A percentile compares a stretch with the other conserved stretches of the same genome.
These are phyloP conservation scores for Withania somnifera DNA, from an alignment of 305 asterid genomes.

Conservation along the genomic window DNA sequence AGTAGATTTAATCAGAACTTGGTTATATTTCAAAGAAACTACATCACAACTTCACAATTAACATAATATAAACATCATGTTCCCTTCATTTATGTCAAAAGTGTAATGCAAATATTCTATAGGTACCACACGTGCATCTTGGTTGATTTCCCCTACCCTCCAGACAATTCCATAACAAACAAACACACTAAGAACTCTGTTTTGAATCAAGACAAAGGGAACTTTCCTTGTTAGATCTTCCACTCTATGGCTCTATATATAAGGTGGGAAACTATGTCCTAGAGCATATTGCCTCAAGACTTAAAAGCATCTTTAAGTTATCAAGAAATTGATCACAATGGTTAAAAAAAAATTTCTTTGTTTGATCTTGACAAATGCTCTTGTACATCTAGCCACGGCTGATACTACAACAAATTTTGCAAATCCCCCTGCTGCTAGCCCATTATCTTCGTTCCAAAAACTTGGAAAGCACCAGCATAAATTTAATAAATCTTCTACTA, in stretches of 20 bases:
- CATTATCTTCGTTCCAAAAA: constrained; percentile 7
- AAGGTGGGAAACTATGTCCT: neutral
- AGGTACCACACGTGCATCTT: neutral
- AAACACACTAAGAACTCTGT: neutral
- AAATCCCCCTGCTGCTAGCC: neutral
- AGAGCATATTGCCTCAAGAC: neutral
- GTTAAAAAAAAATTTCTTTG: neutral
- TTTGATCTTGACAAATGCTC: constrained; percentile 16
- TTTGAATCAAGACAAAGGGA: neutral
- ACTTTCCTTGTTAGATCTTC: constrained; percentile 7
- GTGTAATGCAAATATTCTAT: neutral
- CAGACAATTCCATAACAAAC: neutral
- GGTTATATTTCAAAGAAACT: neutral
- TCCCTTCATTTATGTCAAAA: neutral
- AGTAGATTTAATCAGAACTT: neutral
- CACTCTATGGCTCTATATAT: neutral
- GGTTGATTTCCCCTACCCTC: neutral
- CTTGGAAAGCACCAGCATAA: constrained; percentile 11
- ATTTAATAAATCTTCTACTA: neutral
- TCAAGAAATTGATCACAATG: neutral
- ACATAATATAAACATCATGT: neutral
- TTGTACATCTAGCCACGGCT: constrained; percentile 16
- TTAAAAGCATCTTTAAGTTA: neutral
- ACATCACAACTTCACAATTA: neutral
- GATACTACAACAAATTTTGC: neutral